Conservation (phyloP, 2,329 filamentous ascomycete species). For the Pseudopithomyces chartarum region DNA sequence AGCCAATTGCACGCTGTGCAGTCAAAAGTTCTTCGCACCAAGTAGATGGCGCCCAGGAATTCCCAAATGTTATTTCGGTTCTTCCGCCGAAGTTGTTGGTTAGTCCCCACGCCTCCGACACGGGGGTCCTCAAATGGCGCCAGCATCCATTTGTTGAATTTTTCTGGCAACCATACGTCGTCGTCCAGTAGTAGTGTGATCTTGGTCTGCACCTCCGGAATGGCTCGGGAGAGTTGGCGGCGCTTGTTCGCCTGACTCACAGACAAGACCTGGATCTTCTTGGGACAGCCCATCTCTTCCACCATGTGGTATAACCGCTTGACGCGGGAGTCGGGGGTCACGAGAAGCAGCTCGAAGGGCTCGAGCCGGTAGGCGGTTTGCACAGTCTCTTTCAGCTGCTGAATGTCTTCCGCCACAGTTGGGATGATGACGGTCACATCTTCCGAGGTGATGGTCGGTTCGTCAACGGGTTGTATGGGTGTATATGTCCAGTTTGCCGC, state of each 20-base stretch:
- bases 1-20: slow-evolving; percentile 94
- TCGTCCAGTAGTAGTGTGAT: slow-evolving; percentile 96
- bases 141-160: slow-evolving; percentile 86
- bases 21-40: slow-evolving; percentile 94
- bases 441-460: slow-evolving; percentile 76
- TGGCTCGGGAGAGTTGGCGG: slow-evolving; percentile 87
- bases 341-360: slow-evolving; percentile 76
- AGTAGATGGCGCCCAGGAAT: slow-evolving; percentile 89
- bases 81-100: slow-evolving; percentile 79
- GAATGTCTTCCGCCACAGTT: slow-evolving; percentile 84
- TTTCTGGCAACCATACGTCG: slow-evolving; percentile 89
- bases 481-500: slow-evolving; percentile 79
- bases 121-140: slow-evolving; percentile 85
- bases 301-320: slow-evolving; percentile 68
- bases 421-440: slow-evolving; percentile 96
- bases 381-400: slow-evolving; percentile 81
- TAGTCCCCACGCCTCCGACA: slow-evolving; percentile 91
- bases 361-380: slow-evolving; percentile 74
- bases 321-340: slow-evolving; percentile 83
- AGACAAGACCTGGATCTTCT: slow-evolving; percentile 73
- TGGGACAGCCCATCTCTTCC: slow-evolving; percentile 48
- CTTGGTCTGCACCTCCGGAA: slow-evolving; percentile 79
- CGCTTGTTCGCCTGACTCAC: slow-evolving; percentile 93
- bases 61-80: slow-evolving; percentile 73
- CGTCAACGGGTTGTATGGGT: slow-evolving; percentile 79